A percentile compares a stretch with the other conserved stretches of the same genome.
Conservation (phyloP, 164 flowering plant genomes). For the Vitis rupestris region DNA sequence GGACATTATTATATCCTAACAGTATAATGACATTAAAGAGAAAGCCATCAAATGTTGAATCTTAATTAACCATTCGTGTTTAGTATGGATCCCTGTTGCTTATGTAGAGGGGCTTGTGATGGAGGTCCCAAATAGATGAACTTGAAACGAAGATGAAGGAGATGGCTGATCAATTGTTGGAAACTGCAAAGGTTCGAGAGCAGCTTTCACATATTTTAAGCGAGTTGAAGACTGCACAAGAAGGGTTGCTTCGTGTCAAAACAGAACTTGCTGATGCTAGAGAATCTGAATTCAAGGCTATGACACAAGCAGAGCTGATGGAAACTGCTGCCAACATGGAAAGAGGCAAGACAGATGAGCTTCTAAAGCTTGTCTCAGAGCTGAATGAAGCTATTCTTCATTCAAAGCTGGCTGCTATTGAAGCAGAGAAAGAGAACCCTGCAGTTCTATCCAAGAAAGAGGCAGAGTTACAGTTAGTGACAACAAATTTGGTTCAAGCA, state of each 20-base stretch:
- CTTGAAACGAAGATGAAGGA: constrained; percentile 44
- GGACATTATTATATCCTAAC: too few relatives aligned
- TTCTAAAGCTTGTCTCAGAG: constrained; percentile 31
- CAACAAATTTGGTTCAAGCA: constrained; percentile 17
- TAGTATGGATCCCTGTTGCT: background rate
- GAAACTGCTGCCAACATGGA: constrained; percentile 30
- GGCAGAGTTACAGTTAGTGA: constrained; percentile 23
- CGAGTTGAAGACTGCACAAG: constrained; percentile 33
- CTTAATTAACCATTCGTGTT: background rate
- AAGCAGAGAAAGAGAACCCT: constrained; percentile 35
- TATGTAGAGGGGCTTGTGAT: background rate
- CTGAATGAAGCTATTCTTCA: constrained; percentile 36
- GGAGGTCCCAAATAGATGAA: constrained; percentile 7
- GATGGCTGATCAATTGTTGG: constrained; percentile 23
- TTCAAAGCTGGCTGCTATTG: constrained; percentile 29
- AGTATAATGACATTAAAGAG: too few relatives aligned
- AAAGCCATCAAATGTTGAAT: background rate
- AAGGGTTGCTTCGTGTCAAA: constrained; percentile 27
- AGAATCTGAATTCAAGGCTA: constrained; percentile 29
- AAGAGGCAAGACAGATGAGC: constrained; percentile 36
- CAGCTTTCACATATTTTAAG: constrained; percentile 25
- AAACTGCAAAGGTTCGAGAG: constrained; percentile 23
- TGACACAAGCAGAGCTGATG: constrained; percentile 29
- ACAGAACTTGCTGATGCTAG: constrained; percentile 33
- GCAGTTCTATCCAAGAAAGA: constrained; percentile 31